A percentile compares a stretch with the other conserved stretches of the same genome.
These are phyloP conservation scores for Rugosomyces carneus DNA, from an alignment of 1,284 basidiomycete genomes.

Conservation along the genomic window DNA sequence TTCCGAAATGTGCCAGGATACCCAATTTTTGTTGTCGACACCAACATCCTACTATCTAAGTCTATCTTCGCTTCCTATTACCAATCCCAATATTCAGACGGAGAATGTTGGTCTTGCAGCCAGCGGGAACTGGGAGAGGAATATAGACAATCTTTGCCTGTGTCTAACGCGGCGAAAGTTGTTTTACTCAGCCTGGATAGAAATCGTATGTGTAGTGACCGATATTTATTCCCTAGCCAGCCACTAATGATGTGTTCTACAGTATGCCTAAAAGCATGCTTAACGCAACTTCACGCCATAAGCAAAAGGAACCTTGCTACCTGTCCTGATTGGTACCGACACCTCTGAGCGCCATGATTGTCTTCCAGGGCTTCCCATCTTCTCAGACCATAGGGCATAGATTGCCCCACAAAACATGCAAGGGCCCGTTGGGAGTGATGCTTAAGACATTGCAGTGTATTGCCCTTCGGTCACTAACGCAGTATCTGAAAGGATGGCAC, in stretches of 20 bases:
- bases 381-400: too few relatives aligned
- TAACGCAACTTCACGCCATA: constrained; percentile 71
- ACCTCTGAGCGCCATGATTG: too few relatives aligned
- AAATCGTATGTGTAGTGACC: constrained; percentile 58
- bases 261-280: constrained; percentile 83
- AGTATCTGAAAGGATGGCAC: too few relatives aligned
- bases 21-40: constrained; percentile 88
- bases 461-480: too few relatives aligned
- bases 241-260: constrained; percentile 19
- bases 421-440: too few relatives aligned
- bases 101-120: constrained; percentile 77
- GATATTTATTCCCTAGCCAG: constrained; percentile 1
- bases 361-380: too few relatives aligned
- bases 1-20: constrained; percentile 79
- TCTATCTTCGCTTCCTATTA: constrained; percentile 67
- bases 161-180: constrained; percentile 55
- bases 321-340: too few relatives aligned
- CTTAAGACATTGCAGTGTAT: too few relatives aligned
- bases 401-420: too few relatives aligned
- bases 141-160: constrained; percentile 81
- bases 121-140: constrained; percentile 55
- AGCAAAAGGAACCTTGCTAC: constrained; percentile 67
- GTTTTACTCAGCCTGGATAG: constrained; percentile 90
- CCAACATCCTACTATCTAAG: constrained; percentile 86
- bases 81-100: constrained; percentile 75